Percentiles rank a stretch among this genome's conserved stretches.
Conservation (phyloP, 2,329 filamentous ascomycete genomes). For the Phyllosticta citribraziliensis region DNA sequence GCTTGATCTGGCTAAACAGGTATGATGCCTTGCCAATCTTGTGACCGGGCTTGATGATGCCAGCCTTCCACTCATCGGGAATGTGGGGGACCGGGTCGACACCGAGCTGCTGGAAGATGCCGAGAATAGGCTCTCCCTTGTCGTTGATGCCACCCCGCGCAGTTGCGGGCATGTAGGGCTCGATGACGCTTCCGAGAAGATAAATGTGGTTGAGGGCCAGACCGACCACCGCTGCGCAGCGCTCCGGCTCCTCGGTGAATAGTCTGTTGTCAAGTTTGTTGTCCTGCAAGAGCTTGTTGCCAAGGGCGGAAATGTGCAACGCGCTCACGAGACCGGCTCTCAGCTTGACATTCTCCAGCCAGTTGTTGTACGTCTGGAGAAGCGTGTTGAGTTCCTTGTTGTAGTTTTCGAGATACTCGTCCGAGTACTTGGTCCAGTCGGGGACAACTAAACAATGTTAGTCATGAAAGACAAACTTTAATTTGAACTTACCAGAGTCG, state of each 20-base stretch:
- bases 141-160: slow-evolving; percentile 6
- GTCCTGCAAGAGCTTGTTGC: slow-evolving; percentile 48
- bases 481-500: slow-evolving; percentile 43
- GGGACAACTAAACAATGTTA: slow-evolving; percentile 44
- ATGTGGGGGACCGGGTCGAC: slow-evolving; percentile 45
- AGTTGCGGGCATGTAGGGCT: slow-evolving; percentile 63
- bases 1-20: slow-evolving; percentile 75
- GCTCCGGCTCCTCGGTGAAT: slow-evolving; percentile 48
- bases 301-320: slow-evolving; percentile 55
- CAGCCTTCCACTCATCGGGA: slow-evolving; percentile 37
- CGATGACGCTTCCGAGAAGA: slow-evolving; percentile 14
- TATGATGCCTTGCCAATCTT: slow-evolving; percentile 71
- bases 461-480: not conserved
- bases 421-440: slow-evolving; percentile 49
- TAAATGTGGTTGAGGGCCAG: slow-evolving; percentile 16
- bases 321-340: slow-evolving; percentile 55
- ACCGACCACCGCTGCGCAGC: slow-evolving; percentile 44
- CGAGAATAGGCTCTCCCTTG: slow-evolving; percentile 5
- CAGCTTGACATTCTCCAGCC: slow-evolving; percentile 63
- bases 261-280: slow-evolving; percentile 53
- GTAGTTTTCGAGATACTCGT: slow-evolving; percentile 32
- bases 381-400: slow-evolving; percentile 55
- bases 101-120: slow-evolving; percentile 68
- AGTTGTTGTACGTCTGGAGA: slow-evolving; percentile 56
- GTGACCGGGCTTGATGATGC: slow-evolving; percentile 52